These are phyloP conservation scores for Cryphonectria japonica DNA, from an alignment of 2,329 filamentous ascomycete species.

Conservation along the genomic window DNA sequence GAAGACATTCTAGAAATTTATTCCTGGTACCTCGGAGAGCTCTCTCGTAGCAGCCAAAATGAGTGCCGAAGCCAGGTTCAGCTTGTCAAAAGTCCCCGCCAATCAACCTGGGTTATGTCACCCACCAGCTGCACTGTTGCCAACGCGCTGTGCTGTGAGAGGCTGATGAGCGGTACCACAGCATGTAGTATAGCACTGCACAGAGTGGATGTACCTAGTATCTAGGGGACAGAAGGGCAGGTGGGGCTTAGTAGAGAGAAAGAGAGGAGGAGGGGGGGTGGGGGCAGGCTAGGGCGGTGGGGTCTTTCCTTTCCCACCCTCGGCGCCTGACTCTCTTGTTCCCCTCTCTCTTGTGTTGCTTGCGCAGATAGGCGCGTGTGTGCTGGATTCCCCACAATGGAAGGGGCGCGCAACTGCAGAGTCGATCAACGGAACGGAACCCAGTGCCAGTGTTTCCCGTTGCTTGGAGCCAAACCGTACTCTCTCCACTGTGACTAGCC, in stretches of 20 bases:
- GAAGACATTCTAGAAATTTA: not conserved
- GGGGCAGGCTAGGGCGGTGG: not conserved
- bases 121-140: not conserved
- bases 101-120: not conserved
- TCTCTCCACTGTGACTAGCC: not conserved
- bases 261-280: not conserved
- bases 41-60: not conserved
- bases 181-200: not conserved
- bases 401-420: constrained; percentile 5
- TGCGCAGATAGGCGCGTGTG: not conserved
- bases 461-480: not conserved
- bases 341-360: not conserved
- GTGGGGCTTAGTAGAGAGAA: not conserved
- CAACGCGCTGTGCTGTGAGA: not conserved
- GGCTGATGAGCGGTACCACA: not conserved
- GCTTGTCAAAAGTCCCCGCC: not conserved
- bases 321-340: not conserved
- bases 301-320: not conserved
- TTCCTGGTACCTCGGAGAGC: not conserved
- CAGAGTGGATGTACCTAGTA: not conserved
- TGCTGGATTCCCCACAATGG: not conserved
- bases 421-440: constrained; percentile 6
- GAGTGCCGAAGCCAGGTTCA: constrained; percentile 1
- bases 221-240: not conserved
- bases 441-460: constrained; percentile 2